These are phyloP conservation scores for Canariomyces notabilis DNA, from an alignment of 2,329 filamentous ascomycete genomes.

Conservation along the genomic window DNA sequence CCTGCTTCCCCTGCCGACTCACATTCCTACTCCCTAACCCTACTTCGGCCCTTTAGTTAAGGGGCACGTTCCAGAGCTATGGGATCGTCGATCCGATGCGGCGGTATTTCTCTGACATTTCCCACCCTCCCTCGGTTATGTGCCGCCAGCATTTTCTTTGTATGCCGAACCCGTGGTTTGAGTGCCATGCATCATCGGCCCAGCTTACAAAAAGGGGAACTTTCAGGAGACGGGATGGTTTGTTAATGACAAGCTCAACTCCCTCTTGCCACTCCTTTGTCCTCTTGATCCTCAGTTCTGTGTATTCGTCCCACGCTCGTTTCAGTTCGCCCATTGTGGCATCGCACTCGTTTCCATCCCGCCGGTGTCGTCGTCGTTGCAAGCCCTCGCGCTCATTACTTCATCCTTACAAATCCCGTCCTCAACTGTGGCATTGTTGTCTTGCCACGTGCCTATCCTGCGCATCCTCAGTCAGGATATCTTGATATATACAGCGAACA, in stretches of 20 bases:
- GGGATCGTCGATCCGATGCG: constrained; percentile 13
- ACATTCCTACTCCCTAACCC: constrained; percentile 19
- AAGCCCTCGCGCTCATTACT: neutral
- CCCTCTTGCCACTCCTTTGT: constrained; percentile 23
- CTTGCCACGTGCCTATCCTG: neutral
- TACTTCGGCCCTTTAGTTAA: neutral
- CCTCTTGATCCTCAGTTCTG: constrained; percentile 15
- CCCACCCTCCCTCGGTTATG: constrained; percentile 9
- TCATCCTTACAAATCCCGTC: neutral
- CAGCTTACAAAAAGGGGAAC: constrained; percentile 11
- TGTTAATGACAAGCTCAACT: constrained; percentile 11
- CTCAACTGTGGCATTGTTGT: neutral
- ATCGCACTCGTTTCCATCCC: constrained; percentile 8
- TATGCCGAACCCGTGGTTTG: constrained; percentile 12
- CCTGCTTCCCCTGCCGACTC: constrained; percentile 4
- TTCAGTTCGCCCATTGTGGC: constrained; percentile 1
- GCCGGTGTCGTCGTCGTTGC: neutral
- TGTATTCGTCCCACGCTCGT: constrained; percentile 12
- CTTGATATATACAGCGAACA: neutral
- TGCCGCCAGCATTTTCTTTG: constrained; percentile 17
- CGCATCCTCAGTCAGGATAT: neutral
- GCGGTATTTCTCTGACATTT: constrained; percentile 19
- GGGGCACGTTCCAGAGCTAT: constrained; percentile 15
- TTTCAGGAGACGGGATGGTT: constrained; percentile 4
- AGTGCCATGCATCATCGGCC: neutral